These are phyloP conservation scores for Aspergillus kassunensis DNA, from an alignment of 495 filamentous ascomycete genomes.

Conservation along the genomic window DNA sequence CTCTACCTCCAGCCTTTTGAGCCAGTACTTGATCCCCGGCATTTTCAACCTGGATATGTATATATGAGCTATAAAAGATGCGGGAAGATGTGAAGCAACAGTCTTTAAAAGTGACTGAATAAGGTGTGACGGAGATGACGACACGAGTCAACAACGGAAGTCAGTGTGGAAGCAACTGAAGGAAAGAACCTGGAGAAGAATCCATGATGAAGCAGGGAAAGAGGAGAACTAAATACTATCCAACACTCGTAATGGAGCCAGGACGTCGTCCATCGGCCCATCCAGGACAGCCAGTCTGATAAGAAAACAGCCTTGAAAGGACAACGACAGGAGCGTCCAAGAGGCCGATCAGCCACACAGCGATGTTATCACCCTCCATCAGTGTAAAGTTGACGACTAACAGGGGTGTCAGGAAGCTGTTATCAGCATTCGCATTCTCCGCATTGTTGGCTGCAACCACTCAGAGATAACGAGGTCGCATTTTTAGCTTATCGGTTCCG, in stretches of 20 bases:
- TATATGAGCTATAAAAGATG: too few species aligned
- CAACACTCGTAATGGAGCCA: not conserved
- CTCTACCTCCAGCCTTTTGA: constrained; percentile 62
- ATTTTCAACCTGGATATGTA: constrained; percentile 15
- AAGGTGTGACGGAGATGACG: constrained; percentile 6
- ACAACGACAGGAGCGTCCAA: constrained; percentile 2
- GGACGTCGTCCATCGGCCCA: not conserved
- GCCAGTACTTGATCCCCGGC: constrained; percentile 28
- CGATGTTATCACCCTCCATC: constrained; percentile 19
- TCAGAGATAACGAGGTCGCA: not conserved
- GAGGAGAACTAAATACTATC: not conserved
- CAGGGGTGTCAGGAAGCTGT: constrained; percentile 8
- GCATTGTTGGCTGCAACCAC: constrained; percentile 16
- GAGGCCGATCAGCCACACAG: constrained; percentile 13
- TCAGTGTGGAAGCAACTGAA: not conserved
- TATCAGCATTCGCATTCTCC: constrained; percentile 19
- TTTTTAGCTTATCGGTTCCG: constrained; percentile 11
- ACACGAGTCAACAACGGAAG: constrained; percentile 3
- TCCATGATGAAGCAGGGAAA: not conserved
- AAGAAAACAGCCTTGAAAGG: constrained; percentile 11
- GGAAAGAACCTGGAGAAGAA: not conserved
- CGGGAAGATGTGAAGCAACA: constrained; percentile 1
- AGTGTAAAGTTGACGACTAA: constrained; percentile 19
- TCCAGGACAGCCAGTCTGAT: constrained; percentile 3
- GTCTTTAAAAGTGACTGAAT: too few species aligned